Base-by-base conservation (phyloP, 345 rosid genomes). In the Camelina laxa region DNA sequence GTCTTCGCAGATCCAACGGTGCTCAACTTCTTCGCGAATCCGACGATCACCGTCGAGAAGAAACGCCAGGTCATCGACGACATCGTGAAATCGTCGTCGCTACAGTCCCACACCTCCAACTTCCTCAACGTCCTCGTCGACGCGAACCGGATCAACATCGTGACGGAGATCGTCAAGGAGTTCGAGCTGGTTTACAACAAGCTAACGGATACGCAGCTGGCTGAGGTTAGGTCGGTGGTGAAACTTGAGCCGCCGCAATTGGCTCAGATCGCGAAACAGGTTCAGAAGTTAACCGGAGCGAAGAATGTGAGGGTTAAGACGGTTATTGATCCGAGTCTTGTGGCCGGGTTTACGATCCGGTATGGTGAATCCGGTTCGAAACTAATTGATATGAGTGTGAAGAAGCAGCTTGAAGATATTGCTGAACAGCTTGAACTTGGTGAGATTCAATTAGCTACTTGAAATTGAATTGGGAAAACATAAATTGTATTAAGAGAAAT, bases 381-480 rank as follows among this genome's bases (percentile, higher is more conserved):
- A 81, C 66, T 90, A 48, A 91, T 94, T 75, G 98, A 94, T 60
- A 82, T 91, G 98, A 94, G 98, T 65, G 97, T 90, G 24, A 91
- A 88, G 95, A 94, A 86, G 74, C 98, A 94, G 85, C 82, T 94
- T 76, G 95, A 90, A 51, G 97, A 94, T 74, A 90, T 94, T 48
- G 87, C 97, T 36, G 77, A 85, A 1, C 89, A 91, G 85, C 86
- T 91, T 56, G 97, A 91, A 22, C 81, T 89, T 78, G 87, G 87
- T 33, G 96, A 91, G 55, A 83, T 94, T 81, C 82, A 86, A 67
- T 85, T 90, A 19, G 80, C 87, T 69, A 67, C 74, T 20, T 88
- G 81, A 85, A 85, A 48, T 8, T 8, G 22, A 3, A 16, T 5
- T 22, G 11, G 15, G 3, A 9, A 9, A 36, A 35, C 19, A 4